A percentile compares a stretch with the other conserved stretches of the same genome.
Conservation (phyloP, 2,329 filamentous ascomycete species). For the Colletotrichum tropicale region DNA sequence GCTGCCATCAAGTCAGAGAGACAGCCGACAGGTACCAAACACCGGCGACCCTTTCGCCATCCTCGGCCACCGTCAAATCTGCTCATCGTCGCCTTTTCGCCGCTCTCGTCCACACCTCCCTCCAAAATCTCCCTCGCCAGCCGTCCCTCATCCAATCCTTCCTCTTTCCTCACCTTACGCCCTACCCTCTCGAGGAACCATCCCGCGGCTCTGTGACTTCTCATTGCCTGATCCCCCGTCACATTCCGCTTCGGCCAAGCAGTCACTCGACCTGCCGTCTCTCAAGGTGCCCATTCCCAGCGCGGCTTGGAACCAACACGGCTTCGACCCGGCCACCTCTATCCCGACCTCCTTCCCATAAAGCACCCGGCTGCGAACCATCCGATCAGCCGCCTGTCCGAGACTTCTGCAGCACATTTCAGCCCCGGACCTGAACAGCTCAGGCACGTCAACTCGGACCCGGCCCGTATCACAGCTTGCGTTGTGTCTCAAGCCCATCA, state of each 20-base stretch:
- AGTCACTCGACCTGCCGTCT: neutral
- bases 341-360: neutral
- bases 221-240: neutral
- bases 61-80: neutral
- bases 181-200: neutral
- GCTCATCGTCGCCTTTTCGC: neutral
- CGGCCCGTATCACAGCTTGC: neutral
- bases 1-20: neutral
- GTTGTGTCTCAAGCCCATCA: neutral
- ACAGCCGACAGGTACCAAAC: neutral
- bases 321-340: neutral
- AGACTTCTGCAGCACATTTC: neutral
- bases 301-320: neutral
- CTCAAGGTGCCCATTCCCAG: slow-evolving; percentile 12
- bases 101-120: neutral
- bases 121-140: neutral
- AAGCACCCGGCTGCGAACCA: neutral
- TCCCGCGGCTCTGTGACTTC: neutral
- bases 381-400: neutral
- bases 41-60: neutral
- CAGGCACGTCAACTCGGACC: neutral
- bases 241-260: neutral
- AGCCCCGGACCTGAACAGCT: neutral
- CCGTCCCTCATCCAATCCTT: neutral
- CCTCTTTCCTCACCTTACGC: neutral